Evolutionary conservation across 2,329 filamentous ascomycete genomes (phyloP), one percentile per base, ranked within the genome.

Genomic region (Elsinoe arachidis): DNA sequence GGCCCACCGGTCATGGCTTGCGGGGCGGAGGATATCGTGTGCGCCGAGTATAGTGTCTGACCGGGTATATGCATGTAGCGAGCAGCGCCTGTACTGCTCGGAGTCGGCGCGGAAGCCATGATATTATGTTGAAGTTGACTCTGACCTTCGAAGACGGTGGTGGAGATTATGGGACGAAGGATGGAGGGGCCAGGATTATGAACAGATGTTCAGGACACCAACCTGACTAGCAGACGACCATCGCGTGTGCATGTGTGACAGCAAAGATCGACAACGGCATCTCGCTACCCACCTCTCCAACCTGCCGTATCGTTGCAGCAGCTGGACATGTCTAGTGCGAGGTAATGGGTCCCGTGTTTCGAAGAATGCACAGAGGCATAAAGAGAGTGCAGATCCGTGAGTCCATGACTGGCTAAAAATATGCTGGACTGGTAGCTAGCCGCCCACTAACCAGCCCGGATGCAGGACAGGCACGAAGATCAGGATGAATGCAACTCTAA

Each of bases 1-100:
- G 33, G n/a, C 33, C 49, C 49, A n/a, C 49, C 49, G 2, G 49
- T 53, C 49, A 53, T 53, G 34, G 49, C 49, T 15, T 53, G 49
- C 49, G 49, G 49, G 15, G 49, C 12, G 10, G 41, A 17, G 21
- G 23, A 17, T 34, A 53, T 39, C 19, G 49, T n/a, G 17, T 34
- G 49, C 19, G 49, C 49, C 11, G 19, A 35, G 49, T 38, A 53
- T 11, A 53, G 34, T 17, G 49, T 17, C 23, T 39, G 49, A 21
- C 33, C 49, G 11, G 49, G 49, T 53, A 53, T 53, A 19, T 53
- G 26, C 49, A 53, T 37, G 34, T 53, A 53, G 14, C 33, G 26
- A 19, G 33, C 19, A 7, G 34, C 49, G 10, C 33, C 38, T 3
- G 34, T 23, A n/a, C 34, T 35, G 11, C 30, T 21, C 14, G 49